Base-by-base conservation (phyloP, 495 filamentous ascomycete genomes). In the Thozetella sp. region DNA sequence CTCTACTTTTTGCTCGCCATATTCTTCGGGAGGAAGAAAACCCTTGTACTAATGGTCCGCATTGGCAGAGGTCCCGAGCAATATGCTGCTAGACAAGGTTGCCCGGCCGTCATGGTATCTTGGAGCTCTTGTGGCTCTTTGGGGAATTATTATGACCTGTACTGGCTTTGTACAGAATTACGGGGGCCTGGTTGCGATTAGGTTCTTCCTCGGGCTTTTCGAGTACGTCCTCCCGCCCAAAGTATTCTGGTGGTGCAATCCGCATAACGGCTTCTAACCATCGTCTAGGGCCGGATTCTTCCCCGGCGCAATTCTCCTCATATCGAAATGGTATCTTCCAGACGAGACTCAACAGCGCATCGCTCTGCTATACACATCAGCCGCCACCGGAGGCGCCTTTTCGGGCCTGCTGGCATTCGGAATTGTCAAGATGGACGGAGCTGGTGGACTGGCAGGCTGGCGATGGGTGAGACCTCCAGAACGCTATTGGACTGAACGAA, bases 231-330 rank as follows among this genome's bases (percentile, higher is more conserved):
- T 15, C 6, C 30, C 30, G n/a, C n/a, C n/a, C n/a, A n/a, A n/a
- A n/a, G n/a, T n/a, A n/a, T n/a, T n/a, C n/a, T n/a, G n/a, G n/a
- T n/a, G n/a, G n/a, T n/a, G n/a, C n/a, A n/a, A n/a, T n/a, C n/a
- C n/a, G n/a, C n/a, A n/a, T n/a, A n/a, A n/a, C n/a, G n/a, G n/a
- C n/a, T n/a, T n/a, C n/a, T n/a, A n/a, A n/a, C n/a, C n/a, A n/a
- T n/a, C n/a, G n/a, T n/a, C n/a, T n/a, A 48, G 43, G 51, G 73
- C 75, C 1, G 75, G 75, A 1, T 63, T 76, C 56, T 77, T 74
- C 30, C 73, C 75, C 0, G 75, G 75, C n/a, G 58, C 75, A 2
- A 66, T 70, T 22, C 60, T 68, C 12, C 9, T 48, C 70, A 75
- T 76, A 25, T 69, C 60, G 26, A 66, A 64, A 22, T 77, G 75